These are phyloP conservation scores for Tremella mesenterica DNA, from an alignment of 768 basidiomycete species.

Conservation along the genomic window DNA sequence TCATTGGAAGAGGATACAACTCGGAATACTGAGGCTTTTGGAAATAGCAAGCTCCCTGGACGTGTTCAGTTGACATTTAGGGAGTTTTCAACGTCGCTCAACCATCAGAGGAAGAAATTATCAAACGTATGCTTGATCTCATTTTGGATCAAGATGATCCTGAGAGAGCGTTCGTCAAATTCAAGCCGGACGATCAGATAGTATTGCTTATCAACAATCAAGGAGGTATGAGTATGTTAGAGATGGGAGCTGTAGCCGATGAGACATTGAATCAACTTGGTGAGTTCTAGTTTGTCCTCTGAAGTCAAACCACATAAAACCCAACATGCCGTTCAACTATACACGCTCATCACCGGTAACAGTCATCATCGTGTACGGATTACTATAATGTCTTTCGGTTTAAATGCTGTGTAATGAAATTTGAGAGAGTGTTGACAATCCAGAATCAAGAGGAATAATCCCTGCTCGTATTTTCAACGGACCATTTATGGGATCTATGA, in stretches of 20 bases:
- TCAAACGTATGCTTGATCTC: conserved; percentile 61
- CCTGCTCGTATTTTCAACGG: conserved; percentile 50
- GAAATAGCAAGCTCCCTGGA: no score
- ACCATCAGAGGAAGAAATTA: conserved; percentile 61
- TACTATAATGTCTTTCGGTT: no score
- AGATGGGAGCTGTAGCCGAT: conserved; percentile 60
- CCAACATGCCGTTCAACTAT: no score
- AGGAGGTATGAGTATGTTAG: conserved; percentile 74
- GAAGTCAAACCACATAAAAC: neutral
- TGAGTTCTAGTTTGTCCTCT: conserved; percentile 28
- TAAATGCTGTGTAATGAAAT: neutral
- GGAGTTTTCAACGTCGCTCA: conserved; percentile 45
- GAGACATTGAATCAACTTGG: conserved; percentile 51
- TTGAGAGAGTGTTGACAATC: neutral
- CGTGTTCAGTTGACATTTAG: no score
- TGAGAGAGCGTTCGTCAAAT: conserved; percentile 53
- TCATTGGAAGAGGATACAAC: no score
- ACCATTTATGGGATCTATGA: conserved; percentile 69
- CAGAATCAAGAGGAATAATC: conserved; percentile 34
- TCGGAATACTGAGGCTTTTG: no score
- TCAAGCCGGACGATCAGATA: conserved; percentile 37
- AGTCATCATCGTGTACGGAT: no score
- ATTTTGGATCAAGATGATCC: conserved; percentile 62
- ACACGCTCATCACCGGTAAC: no score
- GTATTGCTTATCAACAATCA: conserved; percentile 81